Evolutionary conservation across 139 green algal species (phyloP).

Genomic region (Pseudopediastrum boryanum): DNA sequence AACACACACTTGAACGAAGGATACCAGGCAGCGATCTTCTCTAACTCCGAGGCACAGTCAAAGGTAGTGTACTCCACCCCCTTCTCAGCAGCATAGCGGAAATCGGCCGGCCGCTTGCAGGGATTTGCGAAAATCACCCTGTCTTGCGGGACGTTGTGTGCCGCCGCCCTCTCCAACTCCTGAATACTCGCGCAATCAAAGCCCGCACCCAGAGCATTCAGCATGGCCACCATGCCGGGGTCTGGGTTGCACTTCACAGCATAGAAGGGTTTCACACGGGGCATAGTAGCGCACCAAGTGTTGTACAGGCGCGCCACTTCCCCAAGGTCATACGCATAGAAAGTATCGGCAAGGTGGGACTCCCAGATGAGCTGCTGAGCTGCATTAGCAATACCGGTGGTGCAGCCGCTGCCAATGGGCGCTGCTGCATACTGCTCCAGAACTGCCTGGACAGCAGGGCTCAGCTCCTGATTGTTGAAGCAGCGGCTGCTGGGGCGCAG

Average conservation of each 20-base stretch:
- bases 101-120: slow-evolving; percentile 86
- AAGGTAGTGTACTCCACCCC: slow-evolving; percentile 72
- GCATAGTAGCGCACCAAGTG: slow-evolving; percentile 56
- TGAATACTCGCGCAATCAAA: slow-evolving; percentile 91
- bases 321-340: slow-evolving; percentile 41
- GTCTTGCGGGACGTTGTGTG: slow-evolving; percentile 55
- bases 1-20: slow-evolving; percentile 69
- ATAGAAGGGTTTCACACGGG: slow-evolving; percentile 86
- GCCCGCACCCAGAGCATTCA: slow-evolving; percentile 82
- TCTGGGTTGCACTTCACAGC: slow-evolving; percentile 94
- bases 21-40: slow-evolving; percentile 83
- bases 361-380: slow-evolving; percentile 4
- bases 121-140: slow-evolving; percentile 93
- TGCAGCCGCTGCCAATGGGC: not conserved
- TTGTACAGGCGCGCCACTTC: slow-evolving; percentile 37
- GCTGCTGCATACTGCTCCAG: slow-evolving; percentile 13
- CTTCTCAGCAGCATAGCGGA: slow-evolving; percentile 47
- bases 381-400: slow-evolving; percentile 15
- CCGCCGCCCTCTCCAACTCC: slow-evolving; percentile 65
- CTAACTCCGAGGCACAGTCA: slow-evolving; percentile 83
- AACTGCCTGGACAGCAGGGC: not conserved
- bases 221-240: slow-evolving; percentile 44
- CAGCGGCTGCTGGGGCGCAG: not conserved
- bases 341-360: slow-evolving; percentile 28
- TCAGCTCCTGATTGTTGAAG: not conserved